phyloP scores from a whole-genome alignment of 177 flowering plant species.

The Vitis hybrid region DNA sequence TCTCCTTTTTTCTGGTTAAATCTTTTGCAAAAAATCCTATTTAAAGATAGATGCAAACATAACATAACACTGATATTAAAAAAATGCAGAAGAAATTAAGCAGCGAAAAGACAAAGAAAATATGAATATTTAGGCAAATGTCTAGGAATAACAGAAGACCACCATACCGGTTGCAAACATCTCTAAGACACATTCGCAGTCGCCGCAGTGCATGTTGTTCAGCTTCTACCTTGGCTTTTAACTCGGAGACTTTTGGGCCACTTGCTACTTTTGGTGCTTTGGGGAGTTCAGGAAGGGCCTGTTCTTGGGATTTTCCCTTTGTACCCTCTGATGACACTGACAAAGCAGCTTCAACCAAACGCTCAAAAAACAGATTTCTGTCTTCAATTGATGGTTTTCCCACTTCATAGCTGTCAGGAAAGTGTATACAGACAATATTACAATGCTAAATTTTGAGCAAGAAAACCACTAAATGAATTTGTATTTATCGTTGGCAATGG shows the following conservation, averaged over 20 bases:
- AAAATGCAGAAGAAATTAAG: no score
- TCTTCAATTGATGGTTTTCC: constrained; percentile 64
- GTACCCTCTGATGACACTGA: constrained; percentile 55
- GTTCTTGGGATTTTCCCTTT: constrained; percentile 37
- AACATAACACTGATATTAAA: no score
- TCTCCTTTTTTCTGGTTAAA: no score
- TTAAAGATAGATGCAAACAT: no score
- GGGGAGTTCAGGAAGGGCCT: constrained; percentile 74
- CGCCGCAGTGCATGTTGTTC: constrained; percentile 99
- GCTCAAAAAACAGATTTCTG: constrained; percentile 70
- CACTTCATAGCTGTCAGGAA: constrained; percentile 53
- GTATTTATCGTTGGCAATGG: background rate
- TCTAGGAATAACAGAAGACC: background rate
- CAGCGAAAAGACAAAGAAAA: background rate
- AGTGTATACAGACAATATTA: constrained; percentile 1
- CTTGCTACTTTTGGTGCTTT: constrained; percentile 79
- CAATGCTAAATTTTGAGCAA: no score
- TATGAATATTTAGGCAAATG: background rate
- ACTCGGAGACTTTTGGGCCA: constrained; percentile 89
- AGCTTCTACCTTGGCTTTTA: constrained; percentile 93
- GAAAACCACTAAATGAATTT: background rate
- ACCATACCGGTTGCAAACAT: constrained; percentile 90
- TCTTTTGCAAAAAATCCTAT: no score
- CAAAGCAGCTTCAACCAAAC: constrained; percentile 73
- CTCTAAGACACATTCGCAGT: constrained; percentile 95